These are phyloP conservation scores for Gnaphalium uliginosum DNA, from an alignment of 129 eudicot species.

Conservation along the genomic window DNA sequence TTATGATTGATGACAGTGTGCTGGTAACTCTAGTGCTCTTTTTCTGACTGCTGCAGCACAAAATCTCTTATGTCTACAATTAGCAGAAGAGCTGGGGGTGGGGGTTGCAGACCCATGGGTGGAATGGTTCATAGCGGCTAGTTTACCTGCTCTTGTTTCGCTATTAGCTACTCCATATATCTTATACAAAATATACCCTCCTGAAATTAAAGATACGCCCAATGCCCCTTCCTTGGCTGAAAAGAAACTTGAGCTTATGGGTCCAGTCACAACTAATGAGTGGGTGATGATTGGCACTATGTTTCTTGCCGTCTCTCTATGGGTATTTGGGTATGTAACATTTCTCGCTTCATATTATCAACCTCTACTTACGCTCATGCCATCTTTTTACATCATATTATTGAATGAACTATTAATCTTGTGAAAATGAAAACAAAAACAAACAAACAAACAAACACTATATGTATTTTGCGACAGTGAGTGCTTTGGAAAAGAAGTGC, in stretches of 20 bases:
- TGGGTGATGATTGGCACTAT: slow-evolving; percentile 85
- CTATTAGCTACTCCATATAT: slow-evolving; percentile 60
- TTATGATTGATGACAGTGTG: slow-evolving; percentile 53
- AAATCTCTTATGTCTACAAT: slow-evolving; percentile 77
- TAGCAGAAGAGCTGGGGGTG: slow-evolving; percentile 82
- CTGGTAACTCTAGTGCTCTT: slow-evolving; percentile 84
- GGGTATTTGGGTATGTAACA: slow-evolving; percentile 77
- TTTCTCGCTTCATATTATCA: background rate
- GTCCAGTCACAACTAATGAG: slow-evolving; percentile 73
- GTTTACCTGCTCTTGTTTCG: slow-evolving; percentile 67
- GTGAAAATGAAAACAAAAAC: background rate
- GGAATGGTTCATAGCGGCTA: slow-evolving; percentile 70
- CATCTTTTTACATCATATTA: background rate
- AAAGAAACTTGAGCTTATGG: slow-evolving; percentile 74
- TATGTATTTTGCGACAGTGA: background rate
- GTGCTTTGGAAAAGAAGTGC: no score
- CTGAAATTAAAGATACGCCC: slow-evolving; percentile 73
- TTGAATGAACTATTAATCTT: background rate
- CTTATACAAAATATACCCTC: slow-evolving; percentile 74
- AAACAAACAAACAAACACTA: background rate
- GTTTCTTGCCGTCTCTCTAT: slow-evolving; percentile 71
- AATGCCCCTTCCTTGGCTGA: slow-evolving; percentile 84
- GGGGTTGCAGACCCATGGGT: slow-evolving; percentile 66
- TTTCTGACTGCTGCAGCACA: slow-evolving; percentile 98
- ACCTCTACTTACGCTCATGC: background rate